phyloP scores from a whole-genome alignment of 108 stramenopile species.

The Nitzschia sp. region DNA sequence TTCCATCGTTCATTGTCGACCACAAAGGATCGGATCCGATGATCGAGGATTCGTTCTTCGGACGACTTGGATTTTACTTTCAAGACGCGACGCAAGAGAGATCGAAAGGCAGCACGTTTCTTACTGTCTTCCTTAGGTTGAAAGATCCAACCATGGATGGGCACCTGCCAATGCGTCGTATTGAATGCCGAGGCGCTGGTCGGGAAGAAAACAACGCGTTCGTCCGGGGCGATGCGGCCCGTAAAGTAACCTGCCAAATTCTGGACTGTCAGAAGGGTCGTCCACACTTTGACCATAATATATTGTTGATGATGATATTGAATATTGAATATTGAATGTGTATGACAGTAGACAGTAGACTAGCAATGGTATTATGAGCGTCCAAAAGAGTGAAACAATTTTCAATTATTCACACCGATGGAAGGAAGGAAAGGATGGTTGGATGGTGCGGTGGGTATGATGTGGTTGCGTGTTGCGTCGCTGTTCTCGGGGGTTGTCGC shows the following conservation, averaged over 20 bases:
- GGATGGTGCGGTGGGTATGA: no score
- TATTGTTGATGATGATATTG: no score
- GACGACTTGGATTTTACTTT: constrained; percentile 1
- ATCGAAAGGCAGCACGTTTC: constrained; percentile 30
- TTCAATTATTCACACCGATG: no score
- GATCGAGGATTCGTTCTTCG: background rate
- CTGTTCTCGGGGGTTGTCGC: no score
- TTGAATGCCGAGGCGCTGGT: constrained; percentile 27
- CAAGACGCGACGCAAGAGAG: constrained; percentile 25
- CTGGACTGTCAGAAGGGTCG: background rate
- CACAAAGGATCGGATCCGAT: constrained; percentile 34
- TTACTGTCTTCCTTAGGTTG: constrained; percentile 36
- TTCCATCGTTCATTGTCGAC: constrained; percentile 41
- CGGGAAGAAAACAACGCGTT: constrained; percentile 45
- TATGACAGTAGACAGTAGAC: no score
- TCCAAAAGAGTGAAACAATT: no score
- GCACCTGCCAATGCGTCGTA: constrained; percentile 28
- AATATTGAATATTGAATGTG: no score
- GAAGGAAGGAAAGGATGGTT: no score
- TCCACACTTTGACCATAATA: background rate
- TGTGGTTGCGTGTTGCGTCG: no score
- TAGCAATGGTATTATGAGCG: no score
- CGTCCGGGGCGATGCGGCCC: constrained; percentile 36
- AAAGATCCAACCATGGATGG: constrained; percentile 50
- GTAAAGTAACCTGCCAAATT: constrained; percentile 9